These are phyloP conservation scores for Phytophthora citrophthora DNA, from an alignment of 352 stramenopile species.

Conservation along the genomic window DNA sequence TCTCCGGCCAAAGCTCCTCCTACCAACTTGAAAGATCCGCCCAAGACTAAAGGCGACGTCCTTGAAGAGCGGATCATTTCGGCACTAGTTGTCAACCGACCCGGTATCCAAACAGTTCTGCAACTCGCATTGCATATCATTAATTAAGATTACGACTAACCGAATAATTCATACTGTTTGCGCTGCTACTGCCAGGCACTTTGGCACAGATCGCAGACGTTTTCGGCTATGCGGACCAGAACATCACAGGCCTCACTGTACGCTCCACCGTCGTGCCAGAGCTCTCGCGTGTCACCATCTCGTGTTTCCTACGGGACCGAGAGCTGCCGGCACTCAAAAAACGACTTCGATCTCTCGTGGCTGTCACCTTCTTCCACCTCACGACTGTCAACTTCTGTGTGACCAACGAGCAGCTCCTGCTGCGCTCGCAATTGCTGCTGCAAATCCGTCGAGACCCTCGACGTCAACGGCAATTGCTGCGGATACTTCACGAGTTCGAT, in stretches of 20 bases:
- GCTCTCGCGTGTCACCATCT: slow-evolving; percentile 80
- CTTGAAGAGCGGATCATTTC: slow-evolving; percentile 78
- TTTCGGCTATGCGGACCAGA: slow-evolving; percentile 74
- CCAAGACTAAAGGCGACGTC: slow-evolving; percentile 2
- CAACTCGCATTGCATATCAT: not conserved
- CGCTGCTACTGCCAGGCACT: slow-evolving; percentile 37
- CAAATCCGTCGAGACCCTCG: slow-evolving; percentile 37
- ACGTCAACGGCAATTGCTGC: slow-evolving; percentile 35
- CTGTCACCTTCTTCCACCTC: slow-evolving; percentile 82
- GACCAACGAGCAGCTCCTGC: slow-evolving; percentile 64
- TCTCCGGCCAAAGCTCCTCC: not conserved
- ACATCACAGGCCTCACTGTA: slow-evolving; percentile 77
- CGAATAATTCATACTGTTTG: not conserved
- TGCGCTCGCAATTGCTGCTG: slow-evolving; percentile 69
- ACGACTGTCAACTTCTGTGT: slow-evolving; percentile 71
- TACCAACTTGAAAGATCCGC: not conserved
- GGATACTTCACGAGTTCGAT: slow-evolving; percentile 41
- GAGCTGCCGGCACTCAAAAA: slow-evolving; percentile 66
- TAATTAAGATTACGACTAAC: not conserved
- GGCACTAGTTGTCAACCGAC: slow-evolving; percentile 73
- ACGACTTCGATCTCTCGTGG: slow-evolving; percentile 64
- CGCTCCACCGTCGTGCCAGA: slow-evolving; percentile 75
- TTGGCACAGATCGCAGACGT: slow-evolving; percentile 74
- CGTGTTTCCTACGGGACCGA: slow-evolving; percentile 57
- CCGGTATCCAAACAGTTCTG: slow-evolving; percentile 26